A percentile compares a stretch with the other conserved stretches of the same genome.
phyloP scores from a whole-genome alignment of 257 asterid genomes.

The Thymus mandschuricus region DNA sequence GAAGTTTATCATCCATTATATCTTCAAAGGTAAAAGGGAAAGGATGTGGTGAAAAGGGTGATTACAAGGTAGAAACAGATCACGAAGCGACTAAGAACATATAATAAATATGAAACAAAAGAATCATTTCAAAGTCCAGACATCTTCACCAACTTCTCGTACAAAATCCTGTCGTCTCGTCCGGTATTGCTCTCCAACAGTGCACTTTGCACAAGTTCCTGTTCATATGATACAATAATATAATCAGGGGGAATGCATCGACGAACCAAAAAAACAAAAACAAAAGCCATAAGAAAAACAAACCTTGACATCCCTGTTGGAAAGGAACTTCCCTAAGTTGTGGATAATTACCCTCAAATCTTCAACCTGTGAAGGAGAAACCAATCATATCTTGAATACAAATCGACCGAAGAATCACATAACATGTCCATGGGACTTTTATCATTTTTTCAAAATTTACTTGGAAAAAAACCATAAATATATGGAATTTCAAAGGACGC shows the following conservation, averaged over 20 bases:
- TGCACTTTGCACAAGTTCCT: slow-evolving; percentile 93
- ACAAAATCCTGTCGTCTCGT: slow-evolving; percentile 78
- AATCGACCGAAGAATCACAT: too few relatives aligned
- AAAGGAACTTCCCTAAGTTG: slow-evolving; percentile 77
- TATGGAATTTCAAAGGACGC: too few relatives aligned
- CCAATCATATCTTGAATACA: neutral
- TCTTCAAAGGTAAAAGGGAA: neutral
- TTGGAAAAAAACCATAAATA: too few relatives aligned
- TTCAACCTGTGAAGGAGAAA: slow-evolving; percentile 66
- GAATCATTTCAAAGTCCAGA: slow-evolving; percentile 35
- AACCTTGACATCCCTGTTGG: slow-evolving; percentile 94
- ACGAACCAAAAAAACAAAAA: neutral
- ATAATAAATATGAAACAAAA: neutral
- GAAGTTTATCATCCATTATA: neutral
- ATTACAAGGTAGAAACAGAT: neutral
- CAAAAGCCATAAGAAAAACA: slow-evolving; percentile 24
- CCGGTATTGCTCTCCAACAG: slow-evolving; percentile 80
- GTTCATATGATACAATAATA: slow-evolving; percentile 10
- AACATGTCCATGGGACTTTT: too few relatives aligned
- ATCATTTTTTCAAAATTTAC: too few relatives aligned
- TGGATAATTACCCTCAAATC: slow-evolving; percentile 87
- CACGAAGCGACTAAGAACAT: neutral
- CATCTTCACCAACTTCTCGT: slow-evolving; percentile 70
- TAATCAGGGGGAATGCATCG: neutral
- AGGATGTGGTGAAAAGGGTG: neutral